phyloP scores from a whole-genome alignment of 2,329 filamentous ascomycete species.

The Elsinoe necatrix region DNA sequence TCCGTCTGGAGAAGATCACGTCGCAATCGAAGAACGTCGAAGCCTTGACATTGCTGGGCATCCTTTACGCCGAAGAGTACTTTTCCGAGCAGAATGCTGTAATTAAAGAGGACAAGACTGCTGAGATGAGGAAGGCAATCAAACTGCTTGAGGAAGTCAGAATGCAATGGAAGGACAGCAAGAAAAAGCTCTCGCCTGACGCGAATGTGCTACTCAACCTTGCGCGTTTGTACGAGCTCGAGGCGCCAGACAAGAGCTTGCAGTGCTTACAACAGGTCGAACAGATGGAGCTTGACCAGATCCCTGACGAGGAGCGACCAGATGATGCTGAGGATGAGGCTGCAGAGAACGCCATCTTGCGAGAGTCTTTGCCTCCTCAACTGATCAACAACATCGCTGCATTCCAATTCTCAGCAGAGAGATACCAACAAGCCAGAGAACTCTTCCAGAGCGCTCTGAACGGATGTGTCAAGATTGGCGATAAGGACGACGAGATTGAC shows the following conservation, averaged over 20 bases:
- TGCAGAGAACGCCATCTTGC: slow-evolving; percentile 44
- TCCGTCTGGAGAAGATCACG: slow-evolving; percentile 87
- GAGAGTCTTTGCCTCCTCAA: slow-evolving; percentile 76
- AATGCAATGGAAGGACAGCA: slow-evolving; percentile 83
- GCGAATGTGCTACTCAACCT: slow-evolving; percentile 84
- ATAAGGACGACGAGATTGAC: slow-evolving; percentile 63
- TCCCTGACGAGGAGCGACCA: slow-evolving; percentile 61
- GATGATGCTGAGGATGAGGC: slow-evolving; percentile 32
- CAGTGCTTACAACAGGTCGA: slow-evolving; percentile 90
- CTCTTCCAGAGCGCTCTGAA: slow-evolving; percentile 88
- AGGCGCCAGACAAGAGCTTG: slow-evolving; percentile 80
- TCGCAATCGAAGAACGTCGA: slow-evolving; percentile 76
- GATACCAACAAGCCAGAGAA: slow-evolving; percentile 68
- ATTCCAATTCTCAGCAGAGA: slow-evolving; percentile 84
- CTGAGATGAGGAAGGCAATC: slow-evolving; percentile 79
- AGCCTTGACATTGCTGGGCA: slow-evolving; percentile 84
- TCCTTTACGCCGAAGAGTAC: slow-evolving; percentile 87
- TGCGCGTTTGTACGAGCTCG: slow-evolving; percentile 78
- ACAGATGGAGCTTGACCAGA: slow-evolving; percentile 73
- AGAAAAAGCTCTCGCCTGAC: slow-evolving; percentile 73
- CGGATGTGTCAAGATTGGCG: slow-evolving; percentile 73
- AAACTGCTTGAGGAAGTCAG: slow-evolving; percentile 76
- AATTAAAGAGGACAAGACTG: slow-evolving; percentile 76
- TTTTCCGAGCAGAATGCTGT: slow-evolving; percentile 66
- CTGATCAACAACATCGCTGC: slow-evolving; percentile 96